phyloP scores from a whole-genome alignment of 169 alveolate genomes.

The Neospora caninum region DNA sequence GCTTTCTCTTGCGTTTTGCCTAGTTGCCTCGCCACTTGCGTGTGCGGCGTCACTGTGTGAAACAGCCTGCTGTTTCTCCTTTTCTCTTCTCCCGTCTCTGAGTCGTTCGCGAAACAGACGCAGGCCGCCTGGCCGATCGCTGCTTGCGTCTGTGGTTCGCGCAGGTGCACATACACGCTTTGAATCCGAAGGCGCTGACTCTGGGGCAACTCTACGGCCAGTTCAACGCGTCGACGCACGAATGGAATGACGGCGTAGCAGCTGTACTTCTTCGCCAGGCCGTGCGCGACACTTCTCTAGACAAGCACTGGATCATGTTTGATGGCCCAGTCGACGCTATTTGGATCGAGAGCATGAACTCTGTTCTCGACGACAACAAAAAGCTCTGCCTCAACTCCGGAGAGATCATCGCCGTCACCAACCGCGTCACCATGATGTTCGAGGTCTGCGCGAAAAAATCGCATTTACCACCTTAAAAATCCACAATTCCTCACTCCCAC shows the following conservation, averaged over 20 bases:
- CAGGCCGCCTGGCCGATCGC: not conserved
- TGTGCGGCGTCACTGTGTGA: constrained; percentile 36
- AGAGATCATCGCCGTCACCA: constrained; percentile 92
- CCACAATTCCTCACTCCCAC: too few species aligned
- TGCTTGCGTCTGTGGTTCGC: not conserved
- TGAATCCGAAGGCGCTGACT: constrained; percentile 91
- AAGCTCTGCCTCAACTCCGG: constrained; percentile 92
- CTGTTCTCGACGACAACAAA: constrained; percentile 96
- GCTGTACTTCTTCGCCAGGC: constrained; percentile 86
- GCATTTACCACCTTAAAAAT: not conserved
- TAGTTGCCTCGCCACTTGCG: too few species aligned
- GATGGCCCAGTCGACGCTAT: constrained; percentile 96
- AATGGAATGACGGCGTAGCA: constrained; percentile 91
- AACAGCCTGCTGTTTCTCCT: too few species aligned
- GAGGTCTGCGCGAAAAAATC: constrained; percentile 74
- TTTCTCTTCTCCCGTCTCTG: constrained; percentile 68
- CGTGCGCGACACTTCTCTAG: constrained; percentile 76
- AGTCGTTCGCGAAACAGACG: too few species aligned
- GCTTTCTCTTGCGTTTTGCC: too few species aligned
- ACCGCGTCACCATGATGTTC: constrained; percentile 93
- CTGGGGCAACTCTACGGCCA: constrained; percentile 90
- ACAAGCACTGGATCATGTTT: constrained; percentile 90
- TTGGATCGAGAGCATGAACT: constrained; percentile 96
- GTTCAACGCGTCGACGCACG: constrained; percentile 87
- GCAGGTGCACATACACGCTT: constrained; percentile 82